Percentiles rank a stretch among this genome's conserved stretches.
Evolutionary conservation across 139 green algal genomes (phyloP).

Genomic region (Picochlorum sp.): DNA sequence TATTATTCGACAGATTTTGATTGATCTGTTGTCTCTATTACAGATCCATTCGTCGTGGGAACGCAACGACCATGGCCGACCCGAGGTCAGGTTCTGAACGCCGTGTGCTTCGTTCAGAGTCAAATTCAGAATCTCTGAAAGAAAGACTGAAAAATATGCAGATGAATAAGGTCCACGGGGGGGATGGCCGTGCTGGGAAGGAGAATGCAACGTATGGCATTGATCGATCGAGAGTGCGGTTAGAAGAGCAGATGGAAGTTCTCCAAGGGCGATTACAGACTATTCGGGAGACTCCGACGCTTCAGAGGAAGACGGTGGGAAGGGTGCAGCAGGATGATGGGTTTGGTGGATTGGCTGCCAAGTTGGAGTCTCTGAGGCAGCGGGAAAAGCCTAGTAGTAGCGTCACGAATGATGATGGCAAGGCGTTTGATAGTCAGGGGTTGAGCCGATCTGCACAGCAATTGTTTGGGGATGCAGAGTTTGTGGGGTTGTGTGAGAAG

Average conservation of each 20-base stretch:
- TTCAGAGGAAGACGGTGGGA: too few species aligned
- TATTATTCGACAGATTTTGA: too few species aligned
- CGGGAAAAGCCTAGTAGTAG: too few species aligned
- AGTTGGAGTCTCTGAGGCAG: constrained; percentile 10
- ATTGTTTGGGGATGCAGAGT: constrained; percentile 51
- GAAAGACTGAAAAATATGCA: not conserved
- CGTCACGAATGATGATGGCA: constrained; percentile 16
- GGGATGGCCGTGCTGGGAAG: not conserved
- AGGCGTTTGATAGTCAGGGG: constrained; percentile 17
- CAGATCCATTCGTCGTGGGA: too few species aligned
- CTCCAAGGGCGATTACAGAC: constrained; percentile 27
- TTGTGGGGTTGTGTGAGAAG: constrained; percentile 42
- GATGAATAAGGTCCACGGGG: not conserved
- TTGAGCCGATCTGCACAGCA: constrained; percentile 34
- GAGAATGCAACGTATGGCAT: not conserved
- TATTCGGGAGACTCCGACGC: constrained; percentile 18
- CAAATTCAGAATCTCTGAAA: too few species aligned
- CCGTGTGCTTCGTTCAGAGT: too few species aligned
- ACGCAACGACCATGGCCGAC: too few species aligned
- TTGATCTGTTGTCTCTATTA: too few species aligned
- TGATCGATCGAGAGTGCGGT: too few species aligned
- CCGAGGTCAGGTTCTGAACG: too few species aligned
- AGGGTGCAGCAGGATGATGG: not conserved
- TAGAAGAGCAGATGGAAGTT: constrained; percentile 27
- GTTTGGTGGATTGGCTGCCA: constrained; percentile 5